Evolutionary conservation across 176 grass and related monocot genomes (phyloP).

Genomic region (Phragmites australis): DNA sequence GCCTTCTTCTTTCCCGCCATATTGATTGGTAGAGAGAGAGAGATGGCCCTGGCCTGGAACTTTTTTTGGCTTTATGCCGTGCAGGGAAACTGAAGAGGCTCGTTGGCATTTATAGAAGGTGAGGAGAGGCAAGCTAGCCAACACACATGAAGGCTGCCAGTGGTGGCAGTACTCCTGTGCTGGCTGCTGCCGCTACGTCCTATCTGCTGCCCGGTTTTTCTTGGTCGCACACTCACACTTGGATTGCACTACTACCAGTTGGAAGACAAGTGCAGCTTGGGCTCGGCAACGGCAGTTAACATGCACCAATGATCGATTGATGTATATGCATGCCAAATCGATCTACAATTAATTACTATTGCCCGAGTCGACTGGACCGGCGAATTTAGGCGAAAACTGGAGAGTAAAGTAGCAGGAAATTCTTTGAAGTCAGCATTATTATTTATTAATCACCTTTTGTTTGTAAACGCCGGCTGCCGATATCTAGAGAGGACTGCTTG

Average conservation of each 20-base stretch:
- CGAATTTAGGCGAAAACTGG: too few relatives aligned
- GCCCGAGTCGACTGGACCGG: too few relatives aligned
- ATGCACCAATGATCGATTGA: not conserved
- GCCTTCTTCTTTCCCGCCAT: not conserved
- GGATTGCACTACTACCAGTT: not conserved
- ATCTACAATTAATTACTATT: not conserved
- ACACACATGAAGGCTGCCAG: not conserved
- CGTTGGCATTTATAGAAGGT: not conserved
- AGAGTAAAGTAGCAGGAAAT: too few relatives aligned
- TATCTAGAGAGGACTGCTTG: too few relatives aligned
- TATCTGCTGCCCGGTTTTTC: not conserved
- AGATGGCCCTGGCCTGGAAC: too few relatives aligned
- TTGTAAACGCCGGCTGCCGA: too few relatives aligned
- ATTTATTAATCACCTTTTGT: too few relatives aligned
- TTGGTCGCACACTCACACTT: not conserved
- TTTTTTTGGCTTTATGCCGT: not conserved
- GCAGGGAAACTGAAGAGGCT: not conserved
- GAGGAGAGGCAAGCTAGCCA: not conserved
- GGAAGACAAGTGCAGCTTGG: not conserved
- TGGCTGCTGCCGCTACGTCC: too few relatives aligned
- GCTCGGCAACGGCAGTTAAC: not conserved
- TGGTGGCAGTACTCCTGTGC: too few relatives aligned
- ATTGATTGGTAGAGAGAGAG: not conserved
- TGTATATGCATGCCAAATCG: not conserved
- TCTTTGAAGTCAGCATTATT: too few relatives aligned